Evolutionary conservation across 2,329 filamentous ascomycete species (phyloP), one percentile per base, ranked within the genome.

Genomic region (Fusarium staphyleae): DNA sequence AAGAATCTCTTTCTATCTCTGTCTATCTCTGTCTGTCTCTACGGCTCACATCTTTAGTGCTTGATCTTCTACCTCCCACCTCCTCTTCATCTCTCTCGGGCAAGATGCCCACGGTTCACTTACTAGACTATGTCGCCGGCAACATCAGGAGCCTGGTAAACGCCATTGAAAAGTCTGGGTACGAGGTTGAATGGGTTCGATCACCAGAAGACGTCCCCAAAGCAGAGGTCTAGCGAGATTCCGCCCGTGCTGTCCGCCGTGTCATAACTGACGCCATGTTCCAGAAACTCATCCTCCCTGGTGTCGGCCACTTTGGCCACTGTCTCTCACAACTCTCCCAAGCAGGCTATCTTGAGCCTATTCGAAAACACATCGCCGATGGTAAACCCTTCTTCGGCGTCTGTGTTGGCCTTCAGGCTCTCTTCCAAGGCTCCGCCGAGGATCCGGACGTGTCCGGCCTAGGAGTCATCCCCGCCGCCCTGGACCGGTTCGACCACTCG

Each of bases 341-440:
- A 34, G 91, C 91, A 30, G 91, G 90, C 60, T 99, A 93, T 75
- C 79, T 93, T 48, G 89, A 91, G 54, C 90, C 92, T 9, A 88
- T 99, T 61, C 85, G 81, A 64, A 81, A 86, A 62, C 92, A 98
- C 77, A 93, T 99, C 67, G 81, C 86, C 45, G 83, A 89, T 12
- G 93, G 92, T n/a, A 98, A 98, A 75, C 92, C 93, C 12, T 98
- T 99, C 72, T 96, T 99, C 88, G 93, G 90, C 42, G 96, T 99
- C 69, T 99, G 95, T 70, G 95, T 99, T 47, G 95, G 95, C 3
- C 74, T 98, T 12, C 95, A 99, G 75, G 91, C 90, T 1, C 79
- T 99, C 0, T 98, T 97, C 69, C 82, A 90, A 63, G 89, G 89
- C 8, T 98, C 95, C 0, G 84, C 86, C 33, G 95, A 99, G 73